Conservation (phyloP, 192 early-diverging fungal genomes). For the Haplosporangium gracile region DNA sequence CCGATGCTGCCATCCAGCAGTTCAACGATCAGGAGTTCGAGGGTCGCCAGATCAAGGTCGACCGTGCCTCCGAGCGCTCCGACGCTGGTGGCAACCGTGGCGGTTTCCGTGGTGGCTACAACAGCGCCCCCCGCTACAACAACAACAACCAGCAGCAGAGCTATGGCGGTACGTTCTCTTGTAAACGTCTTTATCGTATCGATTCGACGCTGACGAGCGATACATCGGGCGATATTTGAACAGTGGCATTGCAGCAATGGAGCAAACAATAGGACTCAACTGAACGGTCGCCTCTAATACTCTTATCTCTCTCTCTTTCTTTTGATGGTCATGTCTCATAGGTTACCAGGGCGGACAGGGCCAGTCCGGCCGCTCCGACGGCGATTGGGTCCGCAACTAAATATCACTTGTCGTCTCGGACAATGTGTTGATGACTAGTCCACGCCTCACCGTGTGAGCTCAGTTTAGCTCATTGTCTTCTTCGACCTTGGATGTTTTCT, state of each 20-base stretch:
- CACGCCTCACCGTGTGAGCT: neutral
- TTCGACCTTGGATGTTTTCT: neutral
- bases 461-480: neutral
- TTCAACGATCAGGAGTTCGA: slow-evolving; percentile 80
- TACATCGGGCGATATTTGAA: neutral
- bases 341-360: slow-evolving; percentile 11
- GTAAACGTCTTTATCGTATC: neutral
- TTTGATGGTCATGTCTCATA: neutral
- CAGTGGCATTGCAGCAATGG: too few species aligned
- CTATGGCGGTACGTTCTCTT: neutral
- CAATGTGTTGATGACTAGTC: neutral
- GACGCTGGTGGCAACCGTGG: slow-evolving; percentile 36
- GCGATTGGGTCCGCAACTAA: slow-evolving; percentile 42
- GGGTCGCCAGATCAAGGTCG: slow-evolving; percentile 77
- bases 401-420: neutral
- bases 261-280: too few species aligned
- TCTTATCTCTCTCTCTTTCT: neutral
- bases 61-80: slow-evolving; percentile 57
- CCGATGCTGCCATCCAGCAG: slow-evolving; percentile 69
- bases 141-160: slow-evolving; percentile 9
- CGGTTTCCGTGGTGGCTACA: slow-evolving; percentile 34
- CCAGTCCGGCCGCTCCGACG: slow-evolving; percentile 48
- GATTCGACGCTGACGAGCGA: neutral
- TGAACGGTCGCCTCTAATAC: too few species aligned
- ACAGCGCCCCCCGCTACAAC: slow-evolving; percentile 29